Base-by-base conservation (phyloP, 208 protist genomes). In the Trypanosoma caninum region DNA sequence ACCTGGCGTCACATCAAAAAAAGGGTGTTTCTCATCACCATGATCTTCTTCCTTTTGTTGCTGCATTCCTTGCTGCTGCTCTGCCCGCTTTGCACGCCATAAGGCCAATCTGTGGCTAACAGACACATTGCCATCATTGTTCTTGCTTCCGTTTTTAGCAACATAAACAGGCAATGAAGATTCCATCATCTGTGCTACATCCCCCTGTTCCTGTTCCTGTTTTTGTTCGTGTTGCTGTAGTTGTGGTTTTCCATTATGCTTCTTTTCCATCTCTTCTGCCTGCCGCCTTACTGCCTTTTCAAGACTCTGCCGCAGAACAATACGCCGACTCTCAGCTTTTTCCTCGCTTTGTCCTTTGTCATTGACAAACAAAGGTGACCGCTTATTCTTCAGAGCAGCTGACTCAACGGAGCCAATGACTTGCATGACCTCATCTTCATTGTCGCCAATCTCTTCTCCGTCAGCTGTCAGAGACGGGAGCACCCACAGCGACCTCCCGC, bases 401-500 rank as follows among this genome's bases (percentile, higher is more conserved):
- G 54, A 56, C 65, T 56, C 28, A 47, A 72, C 64, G 27, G 64
- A 54, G 27, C 64, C 64, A 33, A 69, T 44, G 7, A 46, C 50
- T 18, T 20, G 47, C 64, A 69, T 62, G 9, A 18, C 48, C 16
- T 53, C 46, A 7, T 59, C 54, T 16, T 30, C 50, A 18, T n/a
- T 9, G n/a, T 52, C 28, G 18, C 13, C 31, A 8, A 25, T 25
- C 10, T 67, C 51, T 1, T 25, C 18, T 18, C 72, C 72, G 38
- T 63, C 65, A 5, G 40, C 20, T 33, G 72, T 68, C 22, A 87
- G 61, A n/a, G 59, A 35, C 3, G 83, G 83, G 18, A 90, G 73
- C 53, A 86, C 72, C 83, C 83, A 90, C 6, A 90, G 68, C 14
- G 80, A 83, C 38, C 47, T 40, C 16, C 65, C 55, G 10, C 55